Evolutionary conservation across 2,329 filamentous ascomycete genomes (phyloP), one percentile per base, ranked within the genome.

Genomic region (Scolecobasidium constrictum): DNA sequence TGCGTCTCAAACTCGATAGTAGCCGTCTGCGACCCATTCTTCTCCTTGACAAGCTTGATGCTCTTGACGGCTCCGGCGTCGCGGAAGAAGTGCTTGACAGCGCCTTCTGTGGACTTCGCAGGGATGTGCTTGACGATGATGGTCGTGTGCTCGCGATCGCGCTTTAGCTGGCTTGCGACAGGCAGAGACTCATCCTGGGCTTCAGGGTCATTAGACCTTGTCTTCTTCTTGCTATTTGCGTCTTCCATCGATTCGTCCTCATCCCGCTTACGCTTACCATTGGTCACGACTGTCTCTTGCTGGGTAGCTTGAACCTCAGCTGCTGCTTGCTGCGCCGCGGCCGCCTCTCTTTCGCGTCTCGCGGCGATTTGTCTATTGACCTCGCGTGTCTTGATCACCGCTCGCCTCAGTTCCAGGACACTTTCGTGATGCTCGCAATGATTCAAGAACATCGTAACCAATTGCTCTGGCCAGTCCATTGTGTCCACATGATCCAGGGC

Each of bases 381-480:
- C 55, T 82, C 81, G 50, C 86, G 77, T 6, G 84, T 78, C 46
- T 79, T 76, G 48, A 93, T 78, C 13, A 85, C 70, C 4, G 84
- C 86, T 49, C 72, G 71, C 43, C 87, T 81, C 5, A 95, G 69
- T 38, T 80, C 79, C 19, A 83, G 72, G 1, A 85, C 80, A 43
- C 80, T 77, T 60, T 95, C 90, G 53, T 94, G 88, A 54, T 94
- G 86, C 58, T 94, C 87, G 58, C 88, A 94, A 57, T 90, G 84
- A 46, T 80, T 76, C 36, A 81, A 61, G 52, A 84, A 88, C 36
- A 86, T 71, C 43, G 86, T 80, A 50, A 88, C 66, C 22, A 88
- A 67, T 52, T 78, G 79, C 55, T 88, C 84, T 0, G 85, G 84
- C 73, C 79, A 84, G 56, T 92, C 83, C 15, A 92, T 62, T 3